Percentiles rank a stretch among this genome's conserved stretches.
phyloP scores from a whole-genome alignment of 192 early-diverging fungal genomes.

The Coemansia sp. region DNA sequence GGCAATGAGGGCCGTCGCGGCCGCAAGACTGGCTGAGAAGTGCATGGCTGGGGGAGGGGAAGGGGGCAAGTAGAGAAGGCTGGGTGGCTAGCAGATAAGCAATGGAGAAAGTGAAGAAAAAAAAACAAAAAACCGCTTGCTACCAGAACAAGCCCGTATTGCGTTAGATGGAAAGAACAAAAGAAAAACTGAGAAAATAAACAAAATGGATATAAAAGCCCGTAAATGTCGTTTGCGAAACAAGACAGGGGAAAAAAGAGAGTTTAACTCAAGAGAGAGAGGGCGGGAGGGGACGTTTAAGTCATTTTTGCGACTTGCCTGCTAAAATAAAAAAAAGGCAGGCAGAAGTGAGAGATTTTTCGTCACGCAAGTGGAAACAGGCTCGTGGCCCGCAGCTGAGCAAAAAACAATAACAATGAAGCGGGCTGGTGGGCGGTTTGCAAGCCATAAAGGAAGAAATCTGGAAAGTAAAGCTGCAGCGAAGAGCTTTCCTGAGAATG shows the following conservation, averaged over 20 bases:
- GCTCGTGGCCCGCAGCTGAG: no score
- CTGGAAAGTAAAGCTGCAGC: no score
- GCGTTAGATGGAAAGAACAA: conserved; percentile 4
- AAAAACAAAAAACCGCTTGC: conserved; percentile 7
- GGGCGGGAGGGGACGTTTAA: neutral
- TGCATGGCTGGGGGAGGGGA: conserved; percentile 25
- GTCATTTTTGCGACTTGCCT: neutral
- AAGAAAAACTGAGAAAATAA: conserved; percentile 10
- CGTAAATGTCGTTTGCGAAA: neutral
- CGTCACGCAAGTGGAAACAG: no score
- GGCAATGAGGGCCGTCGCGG: conserved; percentile 36
- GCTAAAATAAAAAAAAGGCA: conserved; percentile 1
- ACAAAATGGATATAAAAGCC: neutral
- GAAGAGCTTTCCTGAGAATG: no score
- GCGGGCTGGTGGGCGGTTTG: no score
- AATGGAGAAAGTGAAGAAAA: neutral
- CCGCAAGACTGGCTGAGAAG: conserved; percentile 25
- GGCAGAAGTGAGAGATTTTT: neutral
- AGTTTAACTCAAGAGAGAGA: neutral
- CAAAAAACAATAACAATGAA: no score
- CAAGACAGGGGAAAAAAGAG: neutral
- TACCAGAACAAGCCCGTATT: conserved; percentile 25
- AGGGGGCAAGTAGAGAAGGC: neutral
- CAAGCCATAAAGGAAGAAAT: no score
- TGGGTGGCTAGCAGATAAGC: conserved; percentile 6